These are phyloP conservation scores for Chenopodium quinoa DNA, from an alignment of 148 eudicot species.

Conservation along the genomic window DNA sequence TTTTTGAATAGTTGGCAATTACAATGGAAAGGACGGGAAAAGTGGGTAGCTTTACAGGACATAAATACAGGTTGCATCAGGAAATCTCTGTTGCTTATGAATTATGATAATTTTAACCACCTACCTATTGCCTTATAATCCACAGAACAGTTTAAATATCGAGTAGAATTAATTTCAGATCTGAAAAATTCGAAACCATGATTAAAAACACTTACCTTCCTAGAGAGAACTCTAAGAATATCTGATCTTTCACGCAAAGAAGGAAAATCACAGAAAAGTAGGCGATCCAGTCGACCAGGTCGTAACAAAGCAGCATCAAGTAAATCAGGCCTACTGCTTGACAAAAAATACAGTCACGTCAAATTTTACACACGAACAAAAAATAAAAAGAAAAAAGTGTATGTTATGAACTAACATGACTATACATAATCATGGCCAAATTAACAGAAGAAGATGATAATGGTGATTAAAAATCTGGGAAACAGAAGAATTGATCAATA, in stretches of 20 bases:
- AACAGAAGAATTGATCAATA: no score
- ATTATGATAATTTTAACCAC: not conserved
- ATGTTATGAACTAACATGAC: no score
- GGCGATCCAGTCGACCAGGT: conserved; percentile 95
- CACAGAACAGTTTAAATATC: not conserved
- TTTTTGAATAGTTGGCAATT: not conserved
- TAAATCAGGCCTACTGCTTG: conserved; percentile 93
- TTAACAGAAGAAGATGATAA: no score
- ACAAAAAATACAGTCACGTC: conserved; percentile 14
- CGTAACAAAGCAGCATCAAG: conserved; percentile 97
- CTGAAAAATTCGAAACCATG: not conserved
- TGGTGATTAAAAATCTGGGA: no score
- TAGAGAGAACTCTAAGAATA: conserved; percentile 81
- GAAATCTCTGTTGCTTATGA: not conserved
- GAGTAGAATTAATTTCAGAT: not conserved
- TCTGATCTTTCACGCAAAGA: conserved; percentile 72
- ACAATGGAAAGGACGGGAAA: not conserved
- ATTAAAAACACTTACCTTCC: conserved; percentile 48
- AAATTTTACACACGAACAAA: conserved; percentile 15
- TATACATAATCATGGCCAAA: no score
- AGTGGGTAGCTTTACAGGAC: no score
- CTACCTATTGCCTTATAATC: not conserved
- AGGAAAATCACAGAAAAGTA: conserved; percentile 95
- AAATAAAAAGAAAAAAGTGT: not conserved
- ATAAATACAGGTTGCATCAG: not conserved